Conservation (phyloP, 129 eudicot species). For the Lonicera japonica region DNA sequence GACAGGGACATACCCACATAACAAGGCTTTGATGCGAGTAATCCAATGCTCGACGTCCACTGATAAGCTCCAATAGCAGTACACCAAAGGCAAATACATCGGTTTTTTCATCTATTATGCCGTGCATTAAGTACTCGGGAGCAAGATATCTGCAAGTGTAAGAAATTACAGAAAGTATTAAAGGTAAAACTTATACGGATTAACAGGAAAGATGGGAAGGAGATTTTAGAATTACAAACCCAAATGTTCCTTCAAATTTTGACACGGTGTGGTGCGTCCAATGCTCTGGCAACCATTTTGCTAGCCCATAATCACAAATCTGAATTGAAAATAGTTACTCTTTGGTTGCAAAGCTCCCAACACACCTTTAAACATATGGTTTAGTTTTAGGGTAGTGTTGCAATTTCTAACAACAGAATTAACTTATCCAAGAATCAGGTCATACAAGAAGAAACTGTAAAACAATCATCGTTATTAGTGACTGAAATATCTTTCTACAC, state of each 20-base stretch:
- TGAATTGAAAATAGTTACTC: constrained; percentile 23
- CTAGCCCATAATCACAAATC: constrained; percentile 96
- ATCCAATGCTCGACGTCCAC: constrained; percentile 86
- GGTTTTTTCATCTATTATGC: constrained; percentile 84
- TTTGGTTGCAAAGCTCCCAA: constrained; percentile 20
- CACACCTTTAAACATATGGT: constrained; percentile 22
- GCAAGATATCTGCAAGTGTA: constrained; percentile 66
- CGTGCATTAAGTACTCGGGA: constrained; percentile 95
- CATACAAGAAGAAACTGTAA: too few species aligned
- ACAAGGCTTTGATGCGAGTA: constrained; percentile 94
- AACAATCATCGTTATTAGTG: too few species aligned
- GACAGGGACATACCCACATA: constrained; percentile 62
- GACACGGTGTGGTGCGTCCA: constrained; percentile 82
- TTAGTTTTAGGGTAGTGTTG: background rate
- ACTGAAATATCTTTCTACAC: too few species aligned
- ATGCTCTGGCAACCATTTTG: constrained; percentile 93
- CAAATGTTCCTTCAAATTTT: constrained; percentile 89
- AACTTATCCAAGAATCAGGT: too few species aligned
- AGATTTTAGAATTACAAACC: constrained; percentile 33
- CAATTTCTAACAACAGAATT: background rate
- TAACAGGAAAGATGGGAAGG: background rate
- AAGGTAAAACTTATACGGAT: constrained; percentile 8
- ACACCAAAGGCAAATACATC: constrained; percentile 93
- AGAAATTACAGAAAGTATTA: background rate
- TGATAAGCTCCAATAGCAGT: constrained; percentile 77